Conservation (phyloP, 1,284 basidiomycete genomes). For the Volvariella volvacea region DNA sequence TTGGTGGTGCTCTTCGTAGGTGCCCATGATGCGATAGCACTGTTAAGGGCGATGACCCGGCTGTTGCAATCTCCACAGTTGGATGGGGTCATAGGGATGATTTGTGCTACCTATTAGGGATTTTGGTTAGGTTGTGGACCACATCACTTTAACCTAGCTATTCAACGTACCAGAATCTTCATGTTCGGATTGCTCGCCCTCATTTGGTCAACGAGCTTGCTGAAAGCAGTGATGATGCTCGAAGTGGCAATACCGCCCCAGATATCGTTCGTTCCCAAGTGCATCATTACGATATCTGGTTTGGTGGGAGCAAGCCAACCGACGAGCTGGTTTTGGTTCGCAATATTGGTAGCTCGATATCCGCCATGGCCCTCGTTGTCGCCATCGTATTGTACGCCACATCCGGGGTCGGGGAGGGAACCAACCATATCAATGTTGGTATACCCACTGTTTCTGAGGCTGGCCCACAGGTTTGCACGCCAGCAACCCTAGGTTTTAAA, state of each 20-base stretch:
- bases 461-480: neutral
- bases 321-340: neutral
- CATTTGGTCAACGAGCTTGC: constrained; percentile 1
- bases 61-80: neutral
- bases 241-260: neutral
- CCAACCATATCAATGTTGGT: neutral
- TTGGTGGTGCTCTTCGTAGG: constrained; percentile 1
- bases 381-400: neutral
- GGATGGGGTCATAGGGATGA: neutral
- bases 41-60: neutral
- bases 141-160: neutral
- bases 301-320: neutral
- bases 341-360: neutral
- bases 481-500: neutral
- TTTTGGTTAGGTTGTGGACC: neutral
- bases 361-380: neutral
- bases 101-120: neutral
- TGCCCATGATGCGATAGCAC: neutral
- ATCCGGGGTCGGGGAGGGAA: neutral
- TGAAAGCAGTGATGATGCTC: neutral
- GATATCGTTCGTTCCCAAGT: neutral
- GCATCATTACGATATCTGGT: neutral
- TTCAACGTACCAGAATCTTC: neutral
- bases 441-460: neutral
- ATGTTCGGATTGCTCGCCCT: neutral